phyloP scores from a whole-genome alignment of 257 asterid species.

The Ehretia macrophylla region DNA sequence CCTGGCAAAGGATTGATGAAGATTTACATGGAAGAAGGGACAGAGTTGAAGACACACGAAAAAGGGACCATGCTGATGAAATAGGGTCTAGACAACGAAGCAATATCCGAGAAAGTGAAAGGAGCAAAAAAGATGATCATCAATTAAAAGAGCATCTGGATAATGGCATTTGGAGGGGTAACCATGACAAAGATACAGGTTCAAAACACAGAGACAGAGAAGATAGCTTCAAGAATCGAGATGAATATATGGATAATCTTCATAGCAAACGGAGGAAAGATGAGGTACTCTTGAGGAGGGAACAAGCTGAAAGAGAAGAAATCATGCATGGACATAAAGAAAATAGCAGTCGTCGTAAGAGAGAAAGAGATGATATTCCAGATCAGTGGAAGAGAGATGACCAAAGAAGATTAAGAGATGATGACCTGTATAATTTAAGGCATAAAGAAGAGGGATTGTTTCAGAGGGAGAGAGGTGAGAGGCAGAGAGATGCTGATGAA shows the following conservation, averaged over 20 bases:
- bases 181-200: slow-evolving; percentile 50
- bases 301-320: slow-evolving; percentile 55
- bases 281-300: slow-evolving; percentile 45
- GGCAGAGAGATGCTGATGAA: slow-evolving; percentile 80
- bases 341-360: slow-evolving; percentile 58
- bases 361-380: slow-evolving; percentile 74
- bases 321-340: slow-evolving; percentile 51
- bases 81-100: slow-evolving; percentile 46
- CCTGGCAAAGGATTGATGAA: slow-evolving; percentile 61
- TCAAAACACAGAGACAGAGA: slow-evolving; percentile 63
- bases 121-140: slow-evolving; percentile 60
- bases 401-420: slow-evolving; percentile 53
- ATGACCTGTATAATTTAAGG: slow-evolving; percentile 55
- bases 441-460: slow-evolving; percentile 61
- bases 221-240: slow-evolving; percentile 44
- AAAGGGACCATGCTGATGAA: slow-evolving; percentile 60
- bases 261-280: slow-evolving; percentile 75
- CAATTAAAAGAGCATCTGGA: slow-evolving; percentile 58
- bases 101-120: slow-evolving; percentile 60
- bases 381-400: slow-evolving; percentile 77
- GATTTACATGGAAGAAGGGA: slow-evolving; percentile 52
- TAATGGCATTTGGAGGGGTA: slow-evolving; percentile 52
- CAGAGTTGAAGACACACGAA: slow-evolving; percentile 57
- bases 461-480: slow-evolving; percentile 70
- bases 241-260: slow-evolving; percentile 48